Base-by-base conservation (phyloP, 1,139 yeast genomes). In the Lodderomyces margitis region DNA sequence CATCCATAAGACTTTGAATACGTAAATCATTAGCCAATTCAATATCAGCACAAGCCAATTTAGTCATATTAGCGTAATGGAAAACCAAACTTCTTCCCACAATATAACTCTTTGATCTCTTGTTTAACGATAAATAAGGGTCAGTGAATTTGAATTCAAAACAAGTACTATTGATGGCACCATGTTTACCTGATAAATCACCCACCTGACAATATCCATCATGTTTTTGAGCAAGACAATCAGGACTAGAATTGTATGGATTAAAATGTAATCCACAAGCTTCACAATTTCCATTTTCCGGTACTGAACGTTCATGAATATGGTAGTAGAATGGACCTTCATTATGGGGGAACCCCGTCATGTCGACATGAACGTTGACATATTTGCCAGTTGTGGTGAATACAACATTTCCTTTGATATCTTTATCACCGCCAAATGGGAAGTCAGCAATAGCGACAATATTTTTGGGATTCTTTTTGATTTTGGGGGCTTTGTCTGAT, bases 141-240 rank as follows among this genome's bases (percentile, higher is more conserved):
- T 80, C 86, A 39, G 64, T 55, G 54, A 75, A 80, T 45, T 66
- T 68, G 21, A 75, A 64, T 54, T 76, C 79, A 57, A 71, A 75
- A 51, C 81, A 76, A 3, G 81, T 77, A 20, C 79, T 66, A 51
- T 76, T 68, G 48, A 80, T 75, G 59, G 66, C 66, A 3, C 85
- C 86, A 56, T 80, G 83, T 54, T 80, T 80, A 24, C 85, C 85
- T 36, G 81, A 74, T 49, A 80, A 73, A 54, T 80, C 84, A 36
- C 86, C 85, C 23, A 78, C 71, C 57, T 76, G 78, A 56, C 84
- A 79, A 38, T 60, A 64, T 8, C 80, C 62, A 57, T 81, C 82
- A 50, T 70, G 67, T 16, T 66, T 67, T 45, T 70, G 70, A 11
- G 52, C 50, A 36, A 67, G 71, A 57, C 83, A 78, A 38, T 65